Conservation (phyloP, 176 grass and related monocot genomes). For the Guadua angustifolia region DNA sequence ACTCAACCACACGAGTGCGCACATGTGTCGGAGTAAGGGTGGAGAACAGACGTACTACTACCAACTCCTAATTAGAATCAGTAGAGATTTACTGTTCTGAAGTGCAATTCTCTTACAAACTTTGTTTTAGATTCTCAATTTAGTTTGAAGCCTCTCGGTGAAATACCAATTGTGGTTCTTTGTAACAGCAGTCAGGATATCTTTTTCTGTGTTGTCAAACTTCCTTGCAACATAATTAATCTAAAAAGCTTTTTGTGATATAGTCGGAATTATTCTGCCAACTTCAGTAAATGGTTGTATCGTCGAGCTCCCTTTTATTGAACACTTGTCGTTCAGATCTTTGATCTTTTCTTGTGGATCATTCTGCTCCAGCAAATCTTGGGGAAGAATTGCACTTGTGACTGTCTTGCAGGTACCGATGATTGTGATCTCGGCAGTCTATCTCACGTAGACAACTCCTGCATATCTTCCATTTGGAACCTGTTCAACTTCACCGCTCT, state of each 20-base stretch:
- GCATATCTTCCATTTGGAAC: too few relatives aligned
- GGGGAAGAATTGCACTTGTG: background rate
- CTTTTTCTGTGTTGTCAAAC: background rate
- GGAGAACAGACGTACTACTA: too few relatives aligned
- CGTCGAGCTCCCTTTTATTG: background rate
- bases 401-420: background rate
- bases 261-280: background rate
- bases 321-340: too few relatives aligned
- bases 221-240: background rate
- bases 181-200: conserved; percentile 18
- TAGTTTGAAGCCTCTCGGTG: background rate
- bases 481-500: too few relatives aligned
- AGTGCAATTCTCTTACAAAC: background rate
- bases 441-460: background rate
- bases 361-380: background rate
- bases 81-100: too few relatives aligned
- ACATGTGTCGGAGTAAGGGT: too few relatives aligned
- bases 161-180: background rate
- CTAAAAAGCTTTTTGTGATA: too few relatives aligned
- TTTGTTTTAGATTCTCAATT: conserved; percentile 12
- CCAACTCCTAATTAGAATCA: too few relatives aligned
- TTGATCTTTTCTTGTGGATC: background rate
- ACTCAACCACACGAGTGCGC: too few relatives aligned
- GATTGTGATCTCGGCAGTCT: background rate
- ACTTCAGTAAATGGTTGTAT: background rate